These are phyloP conservation scores for Lepraria neglecta DNA, from an alignment of 495 filamentous ascomycete genomes.

Conservation along the genomic window DNA sequence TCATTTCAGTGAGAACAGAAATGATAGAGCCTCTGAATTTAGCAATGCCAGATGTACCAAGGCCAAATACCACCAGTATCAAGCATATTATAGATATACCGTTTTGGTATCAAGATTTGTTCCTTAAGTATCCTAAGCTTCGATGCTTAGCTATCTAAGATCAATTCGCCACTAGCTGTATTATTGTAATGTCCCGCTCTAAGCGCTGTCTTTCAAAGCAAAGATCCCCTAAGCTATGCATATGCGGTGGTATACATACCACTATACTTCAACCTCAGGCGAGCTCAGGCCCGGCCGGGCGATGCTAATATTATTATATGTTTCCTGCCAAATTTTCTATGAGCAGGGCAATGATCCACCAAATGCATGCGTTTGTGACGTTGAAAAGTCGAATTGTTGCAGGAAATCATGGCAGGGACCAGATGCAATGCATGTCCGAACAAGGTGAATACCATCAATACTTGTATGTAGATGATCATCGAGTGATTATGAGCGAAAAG, in stretches of 20 bases:
- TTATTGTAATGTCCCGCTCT: conserved; percentile 2
- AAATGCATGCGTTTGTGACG: neutral
- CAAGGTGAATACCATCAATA: neutral
- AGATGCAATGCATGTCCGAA: neutral
- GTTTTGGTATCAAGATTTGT: neutral
- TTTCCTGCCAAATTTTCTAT: neutral
- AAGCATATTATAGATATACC: neutral
- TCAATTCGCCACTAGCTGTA: neutral
- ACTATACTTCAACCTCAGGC: neutral
- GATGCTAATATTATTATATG: conserved; percentile 2
- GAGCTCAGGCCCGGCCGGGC: neutral
- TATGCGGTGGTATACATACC: conserved; percentile 1
- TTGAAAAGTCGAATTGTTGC: neutral
- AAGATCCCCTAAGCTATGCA: conserved; percentile 8
- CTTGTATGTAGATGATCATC: conserved; percentile 35
- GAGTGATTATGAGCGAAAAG: conserved; percentile 78
- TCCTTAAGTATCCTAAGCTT: conserved; percentile 8
- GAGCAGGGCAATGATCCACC: neutral
- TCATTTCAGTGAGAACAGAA: too few relatives aligned
- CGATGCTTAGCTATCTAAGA: conserved; percentile 11
- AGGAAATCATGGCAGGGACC: neutral
- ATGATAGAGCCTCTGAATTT: neutral
- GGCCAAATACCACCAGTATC: neutral
- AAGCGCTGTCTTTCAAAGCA: neutral
- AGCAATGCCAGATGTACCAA: neutral